phyloP scores from a whole-genome alignment of 805 yeast genomes.

The Schizosaccharomyces pombe region DNA sequence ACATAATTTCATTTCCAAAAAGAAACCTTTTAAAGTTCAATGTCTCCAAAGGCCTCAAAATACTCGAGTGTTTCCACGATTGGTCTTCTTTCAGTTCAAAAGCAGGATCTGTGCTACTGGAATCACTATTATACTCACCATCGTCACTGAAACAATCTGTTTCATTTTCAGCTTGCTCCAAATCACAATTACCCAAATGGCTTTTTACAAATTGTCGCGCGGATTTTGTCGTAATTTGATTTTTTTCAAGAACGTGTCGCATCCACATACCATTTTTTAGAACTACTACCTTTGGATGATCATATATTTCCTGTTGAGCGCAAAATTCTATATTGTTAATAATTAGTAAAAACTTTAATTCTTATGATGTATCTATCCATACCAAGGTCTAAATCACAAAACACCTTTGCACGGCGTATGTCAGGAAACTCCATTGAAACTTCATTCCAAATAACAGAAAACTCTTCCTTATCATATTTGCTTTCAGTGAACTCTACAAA shows the following conservation, averaged over 20 bases:
- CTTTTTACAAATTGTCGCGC: not conserved
- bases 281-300: not conserved
- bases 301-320: not conserved
- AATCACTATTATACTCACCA: not conserved
- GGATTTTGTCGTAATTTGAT: not conserved
- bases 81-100: not conserved
- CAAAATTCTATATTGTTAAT: not conserved
- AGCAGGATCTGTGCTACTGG: not conserved
- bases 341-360: no score
- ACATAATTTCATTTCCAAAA: not conserved
- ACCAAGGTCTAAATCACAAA: not conserved
- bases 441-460: not conserved
- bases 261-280: not conserved
- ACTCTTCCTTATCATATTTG: not conserved
- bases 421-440: not conserved
- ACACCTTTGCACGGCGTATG: not conserved
- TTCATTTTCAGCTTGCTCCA: not conserved
- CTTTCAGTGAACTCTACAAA: not conserved
- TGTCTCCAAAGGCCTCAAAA: not conserved
- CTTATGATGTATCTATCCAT: no score
- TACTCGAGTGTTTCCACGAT: not conserved
- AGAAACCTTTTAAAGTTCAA: not conserved
- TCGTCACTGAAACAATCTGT: not conserved
- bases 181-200: not conserved
- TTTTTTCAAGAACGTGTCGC: not conserved